Percentiles rank a stretch among this genome's conserved stretches.
These are phyloP conservation scores for Solanum chiquidenum DNA, from an alignment of 257 asterid genomes.

Conservation along the genomic window DNA sequence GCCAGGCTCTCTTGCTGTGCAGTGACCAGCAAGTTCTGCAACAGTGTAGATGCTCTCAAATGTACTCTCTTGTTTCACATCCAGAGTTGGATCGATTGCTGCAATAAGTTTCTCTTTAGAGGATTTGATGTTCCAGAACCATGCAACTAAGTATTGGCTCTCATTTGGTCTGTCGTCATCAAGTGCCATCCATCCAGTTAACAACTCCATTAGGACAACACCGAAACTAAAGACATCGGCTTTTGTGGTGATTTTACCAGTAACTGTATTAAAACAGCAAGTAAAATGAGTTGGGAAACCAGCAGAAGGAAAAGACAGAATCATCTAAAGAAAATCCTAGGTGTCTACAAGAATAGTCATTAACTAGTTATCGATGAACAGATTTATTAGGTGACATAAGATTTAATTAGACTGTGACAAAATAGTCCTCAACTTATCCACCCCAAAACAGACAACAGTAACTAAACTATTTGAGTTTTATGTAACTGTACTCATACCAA, in stretches of 20 bases:
- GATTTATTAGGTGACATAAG: not conserved
- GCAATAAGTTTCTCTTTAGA: constrained; percentile 49
- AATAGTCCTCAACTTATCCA: not conserved
- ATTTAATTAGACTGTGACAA: not conserved
- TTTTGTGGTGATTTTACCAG: constrained; percentile 83
- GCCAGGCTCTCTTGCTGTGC: constrained; percentile 72
- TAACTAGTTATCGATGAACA: not conserved
- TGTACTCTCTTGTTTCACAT: constrained; percentile 31
- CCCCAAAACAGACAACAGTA: not conserved
- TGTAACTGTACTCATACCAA: not conserved
- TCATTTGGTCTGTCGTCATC: constrained; percentile 80
- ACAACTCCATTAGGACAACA: constrained; percentile 77
- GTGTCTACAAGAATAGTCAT: not conserved
- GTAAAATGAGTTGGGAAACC: not conserved
- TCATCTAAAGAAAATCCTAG: not conserved
- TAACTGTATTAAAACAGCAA: constrained; percentile 37
- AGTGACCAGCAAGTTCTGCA: constrained; percentile 91
- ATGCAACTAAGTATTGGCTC: constrained; percentile 71
- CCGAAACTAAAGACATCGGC: constrained; percentile 89
- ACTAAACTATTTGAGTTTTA: not conserved
- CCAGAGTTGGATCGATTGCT: constrained; percentile 51
- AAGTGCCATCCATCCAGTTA: constrained; percentile 71
- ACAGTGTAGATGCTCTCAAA: constrained; percentile 47
- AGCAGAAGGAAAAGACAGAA: not conserved
- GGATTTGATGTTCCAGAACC: constrained; percentile 75